phyloP scores from a whole-genome alignment of 768 basidiomycete genomes.

The Termitomyces sp. region DNA sequence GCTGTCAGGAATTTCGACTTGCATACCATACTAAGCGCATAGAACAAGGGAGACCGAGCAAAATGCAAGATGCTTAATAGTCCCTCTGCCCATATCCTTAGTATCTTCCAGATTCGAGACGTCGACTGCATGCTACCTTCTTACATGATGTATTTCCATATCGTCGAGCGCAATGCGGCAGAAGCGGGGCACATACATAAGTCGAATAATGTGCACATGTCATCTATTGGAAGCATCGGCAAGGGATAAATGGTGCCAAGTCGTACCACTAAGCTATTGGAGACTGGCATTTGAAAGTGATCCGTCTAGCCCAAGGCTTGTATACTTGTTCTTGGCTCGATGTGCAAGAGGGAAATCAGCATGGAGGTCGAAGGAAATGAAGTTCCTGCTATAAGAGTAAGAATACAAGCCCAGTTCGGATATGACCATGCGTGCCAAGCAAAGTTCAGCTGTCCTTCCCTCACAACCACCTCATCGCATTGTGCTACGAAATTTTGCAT shows the following conservation, averaged over 20 bases:
- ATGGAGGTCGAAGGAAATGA: not conserved
- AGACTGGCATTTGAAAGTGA: no score
- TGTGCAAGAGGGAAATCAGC: not conserved
- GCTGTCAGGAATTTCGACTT: conserved; percentile 4
- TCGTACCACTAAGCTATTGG: no score
- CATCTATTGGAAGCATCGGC: not conserved
- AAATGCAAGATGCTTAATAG: not conserved
- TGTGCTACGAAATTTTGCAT: not conserved
- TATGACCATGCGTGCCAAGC: not conserved
- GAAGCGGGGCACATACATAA: not conserved
- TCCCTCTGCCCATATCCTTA: not conserved
- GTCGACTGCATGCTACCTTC: not conserved
- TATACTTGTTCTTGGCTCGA: not conserved
- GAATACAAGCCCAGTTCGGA: no score
- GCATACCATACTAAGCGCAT: conserved; percentile 4
- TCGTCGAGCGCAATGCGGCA: conserved; percentile 1
- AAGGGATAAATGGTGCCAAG: not conserved
- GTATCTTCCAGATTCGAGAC: not conserved
- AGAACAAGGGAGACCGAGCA: not conserved
- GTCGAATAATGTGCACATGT: not conserved
- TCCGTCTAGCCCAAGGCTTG: not conserved
- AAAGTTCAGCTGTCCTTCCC: not conserved
- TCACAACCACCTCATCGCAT: not conserved
- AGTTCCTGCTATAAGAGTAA: not conserved
- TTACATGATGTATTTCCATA: not conserved